A percentile compares a stretch with the other conserved stretches of the same genome.
These are phyloP conservation scores for Exophiala lecanii-corni DNA, from an alignment of 2,329 filamentous ascomycete genomes.

Conservation along the genomic window DNA sequence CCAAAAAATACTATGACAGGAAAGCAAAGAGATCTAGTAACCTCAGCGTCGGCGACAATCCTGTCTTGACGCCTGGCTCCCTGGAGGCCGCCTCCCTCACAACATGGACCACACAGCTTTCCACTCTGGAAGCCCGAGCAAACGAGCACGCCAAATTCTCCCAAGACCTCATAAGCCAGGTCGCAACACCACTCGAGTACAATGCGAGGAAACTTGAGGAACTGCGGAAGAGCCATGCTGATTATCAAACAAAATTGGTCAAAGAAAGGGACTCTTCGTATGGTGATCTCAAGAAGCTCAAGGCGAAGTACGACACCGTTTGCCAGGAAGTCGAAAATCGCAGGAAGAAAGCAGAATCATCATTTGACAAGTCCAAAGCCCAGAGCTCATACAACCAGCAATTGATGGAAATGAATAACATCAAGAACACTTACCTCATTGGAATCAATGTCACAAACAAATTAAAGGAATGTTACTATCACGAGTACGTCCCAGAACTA, in stretches of 20 bases:
- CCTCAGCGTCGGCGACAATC: conserved; percentile 89
- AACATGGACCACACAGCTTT: conserved; percentile 93
- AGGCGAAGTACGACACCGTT: conserved; percentile 84
- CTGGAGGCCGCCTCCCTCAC: conserved; percentile 94
- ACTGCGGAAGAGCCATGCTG: conserved; percentile 80
- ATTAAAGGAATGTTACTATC: conserved; percentile 94
- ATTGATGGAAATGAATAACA: conserved; percentile 90
- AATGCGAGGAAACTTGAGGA: conserved; percentile 77
- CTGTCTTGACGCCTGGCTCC: conserved; percentile 87
- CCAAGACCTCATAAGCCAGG: conserved; percentile 68
- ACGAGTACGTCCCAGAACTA: conserved; percentile 91
- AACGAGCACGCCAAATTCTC: conserved; percentile 84
- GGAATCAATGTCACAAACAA: conserved; percentile 95
- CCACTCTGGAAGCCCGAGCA: conserved; percentile 80
- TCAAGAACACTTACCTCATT: conserved; percentile 97
- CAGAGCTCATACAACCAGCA: conserved; percentile 90
- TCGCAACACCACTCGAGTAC: conserved; percentile 81
- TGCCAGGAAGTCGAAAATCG: conserved; percentile 93
- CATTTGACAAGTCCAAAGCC: conserved; percentile 92
- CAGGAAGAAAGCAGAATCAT: conserved; percentile 89
- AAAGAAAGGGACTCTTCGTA: conserved; percentile 83
- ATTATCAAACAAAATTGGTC: conserved; percentile 83
- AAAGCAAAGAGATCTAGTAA: conserved; percentile 84
- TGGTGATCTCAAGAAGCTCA: conserved; percentile 79
- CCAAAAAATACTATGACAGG: conserved; percentile 96